Conservation (phyloP, 148 eudicot genomes). For the Rhododendron vialii region DNA sequence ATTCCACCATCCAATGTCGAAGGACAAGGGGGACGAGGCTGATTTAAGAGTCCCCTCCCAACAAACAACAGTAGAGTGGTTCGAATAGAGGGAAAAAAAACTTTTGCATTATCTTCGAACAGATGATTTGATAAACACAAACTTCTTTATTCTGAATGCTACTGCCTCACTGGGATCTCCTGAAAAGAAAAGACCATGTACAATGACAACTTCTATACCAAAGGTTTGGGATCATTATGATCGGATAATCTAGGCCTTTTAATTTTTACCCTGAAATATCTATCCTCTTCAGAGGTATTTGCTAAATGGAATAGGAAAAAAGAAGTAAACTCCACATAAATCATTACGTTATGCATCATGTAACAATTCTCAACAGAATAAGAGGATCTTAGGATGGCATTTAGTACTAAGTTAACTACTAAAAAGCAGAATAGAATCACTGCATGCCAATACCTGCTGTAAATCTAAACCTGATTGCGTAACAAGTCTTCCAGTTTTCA, state of each 20-base stretch:
- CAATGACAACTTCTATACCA: background rate
- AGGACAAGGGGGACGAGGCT: background rate
- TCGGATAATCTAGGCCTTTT: background rate
- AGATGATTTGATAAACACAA: background rate
- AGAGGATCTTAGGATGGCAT: background rate
- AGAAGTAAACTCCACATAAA: background rate
- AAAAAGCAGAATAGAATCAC: background rate
- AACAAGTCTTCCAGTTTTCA: constrained; percentile 80
- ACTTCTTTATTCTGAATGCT: background rate
- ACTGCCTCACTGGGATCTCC: background rate
- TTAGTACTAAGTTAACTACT: background rate
- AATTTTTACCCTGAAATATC: background rate
- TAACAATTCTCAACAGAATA: background rate
- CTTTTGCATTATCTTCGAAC: background rate
- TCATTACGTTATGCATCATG: background rate
- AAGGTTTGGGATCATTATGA: background rate
- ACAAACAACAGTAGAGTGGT: background rate
- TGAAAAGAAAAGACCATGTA: background rate
- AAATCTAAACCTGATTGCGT: constrained; percentile 70
- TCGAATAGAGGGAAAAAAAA: background rate
- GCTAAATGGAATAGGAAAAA: background rate
- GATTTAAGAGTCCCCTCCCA: background rate
- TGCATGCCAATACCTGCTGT: constrained; percentile 60
- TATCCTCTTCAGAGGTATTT: background rate
- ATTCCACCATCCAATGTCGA: background rate